phyloP scores from a whole-genome alignment of 805 yeast species.

The Cephaloascus fragrans region DNA sequence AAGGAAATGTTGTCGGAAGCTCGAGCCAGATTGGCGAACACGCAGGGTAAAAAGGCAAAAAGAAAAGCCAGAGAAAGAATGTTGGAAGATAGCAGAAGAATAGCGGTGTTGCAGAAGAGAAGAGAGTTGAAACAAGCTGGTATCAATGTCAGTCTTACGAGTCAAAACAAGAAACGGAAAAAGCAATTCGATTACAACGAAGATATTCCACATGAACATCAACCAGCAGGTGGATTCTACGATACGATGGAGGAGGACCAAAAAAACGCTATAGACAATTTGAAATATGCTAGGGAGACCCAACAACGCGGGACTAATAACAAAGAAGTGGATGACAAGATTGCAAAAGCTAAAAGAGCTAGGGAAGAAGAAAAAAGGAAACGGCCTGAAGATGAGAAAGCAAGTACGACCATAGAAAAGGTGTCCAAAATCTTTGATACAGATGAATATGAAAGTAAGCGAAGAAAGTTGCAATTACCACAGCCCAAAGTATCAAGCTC shows the following conservation, averaged over 20 bases:
- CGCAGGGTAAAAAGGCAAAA: slow-evolving; percentile 92
- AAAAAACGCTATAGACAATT: slow-evolving; percentile 12
- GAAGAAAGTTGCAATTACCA: slow-evolving; percentile 25
- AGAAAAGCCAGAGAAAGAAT: slow-evolving; percentile 79
- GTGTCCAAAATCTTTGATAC: slow-evolving; percentile 11
- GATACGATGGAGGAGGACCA: slow-evolving; percentile 59
- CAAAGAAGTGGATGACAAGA: slow-evolving; percentile 21
- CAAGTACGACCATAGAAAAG: slow-evolving; percentile 10
- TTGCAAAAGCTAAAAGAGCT: slow-evolving; percentile 18
- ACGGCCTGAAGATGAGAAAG: no score
- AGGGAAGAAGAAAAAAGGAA: slow-evolving; percentile 10
- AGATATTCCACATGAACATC: slow-evolving; percentile 71
- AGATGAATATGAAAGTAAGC: slow-evolving; percentile 14
- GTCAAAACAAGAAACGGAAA: slow-evolving; percentile 40
- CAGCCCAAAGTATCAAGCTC: slow-evolving; percentile 17
- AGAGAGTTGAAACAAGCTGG: slow-evolving; percentile 81
- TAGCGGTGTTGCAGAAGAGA: slow-evolving; percentile 70
- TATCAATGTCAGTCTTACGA: slow-evolving; percentile 38
- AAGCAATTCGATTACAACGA: slow-evolving; percentile 74
- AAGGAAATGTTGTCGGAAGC: slow-evolving; percentile 93
- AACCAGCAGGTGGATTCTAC: slow-evolving; percentile 58
- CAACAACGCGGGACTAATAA: slow-evolving; percentile 33
- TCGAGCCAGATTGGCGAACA: slow-evolving; percentile 79
- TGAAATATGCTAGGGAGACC: slow-evolving; percentile 33
- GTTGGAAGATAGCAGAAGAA: slow-evolving; percentile 66